A percentile compares a stretch with the other conserved stretches of the same genome.
Evolutionary conservation across 2,329 filamentous ascomycete species (phyloP).

Genomic region (Epichloe bromicola): DNA sequence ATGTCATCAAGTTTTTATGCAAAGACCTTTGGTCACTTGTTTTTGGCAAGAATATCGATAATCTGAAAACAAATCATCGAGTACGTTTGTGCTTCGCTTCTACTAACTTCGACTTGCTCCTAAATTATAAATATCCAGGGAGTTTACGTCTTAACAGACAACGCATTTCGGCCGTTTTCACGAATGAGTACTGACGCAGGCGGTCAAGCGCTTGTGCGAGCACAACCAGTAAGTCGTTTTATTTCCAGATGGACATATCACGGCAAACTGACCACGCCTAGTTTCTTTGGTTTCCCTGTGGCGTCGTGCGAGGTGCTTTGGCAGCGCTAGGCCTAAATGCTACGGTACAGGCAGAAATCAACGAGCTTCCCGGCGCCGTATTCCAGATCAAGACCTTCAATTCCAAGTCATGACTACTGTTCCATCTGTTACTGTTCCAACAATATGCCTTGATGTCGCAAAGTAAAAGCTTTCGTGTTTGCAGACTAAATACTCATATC

Average conservation of each 20-base stretch:
- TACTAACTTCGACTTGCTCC: background rate
- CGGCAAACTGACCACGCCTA: conserved; percentile 20
- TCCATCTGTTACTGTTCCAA: background rate
- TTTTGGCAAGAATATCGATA: conserved; percentile 95
- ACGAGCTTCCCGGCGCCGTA: conserved; percentile 72
- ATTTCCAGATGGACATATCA: background rate
- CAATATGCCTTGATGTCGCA: background rate
- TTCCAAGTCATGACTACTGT: conserved; percentile 41
- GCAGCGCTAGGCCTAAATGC: conserved; percentile 85
- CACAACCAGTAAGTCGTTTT: conserved; percentile 56
- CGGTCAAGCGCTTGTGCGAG: conserved; percentile 58
- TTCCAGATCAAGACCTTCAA: conserved; percentile 89
- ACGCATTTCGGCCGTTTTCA: conserved; percentile 74
- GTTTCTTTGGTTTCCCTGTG: conserved; percentile 94
- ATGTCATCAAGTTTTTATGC: conserved; percentile 96
- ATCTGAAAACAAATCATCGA: conserved; percentile 94
- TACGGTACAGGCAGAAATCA: conserved; percentile 81
- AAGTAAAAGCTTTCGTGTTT: background rate
- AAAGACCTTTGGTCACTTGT: conserved; percentile 95
- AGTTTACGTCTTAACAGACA: conserved; percentile 92
- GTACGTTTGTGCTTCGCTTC: conserved; percentile 29
- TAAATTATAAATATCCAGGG: conserved; percentile 39
- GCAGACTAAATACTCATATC: background rate
- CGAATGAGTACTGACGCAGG: conserved; percentile 78
- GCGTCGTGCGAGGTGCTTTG: conserved; percentile 80